Evolutionary conservation across 495 filamentous ascomycete genomes (phyloP), one percentile per base, ranked within the genome.

Genomic region (Schizothecium vesticola): DNA sequence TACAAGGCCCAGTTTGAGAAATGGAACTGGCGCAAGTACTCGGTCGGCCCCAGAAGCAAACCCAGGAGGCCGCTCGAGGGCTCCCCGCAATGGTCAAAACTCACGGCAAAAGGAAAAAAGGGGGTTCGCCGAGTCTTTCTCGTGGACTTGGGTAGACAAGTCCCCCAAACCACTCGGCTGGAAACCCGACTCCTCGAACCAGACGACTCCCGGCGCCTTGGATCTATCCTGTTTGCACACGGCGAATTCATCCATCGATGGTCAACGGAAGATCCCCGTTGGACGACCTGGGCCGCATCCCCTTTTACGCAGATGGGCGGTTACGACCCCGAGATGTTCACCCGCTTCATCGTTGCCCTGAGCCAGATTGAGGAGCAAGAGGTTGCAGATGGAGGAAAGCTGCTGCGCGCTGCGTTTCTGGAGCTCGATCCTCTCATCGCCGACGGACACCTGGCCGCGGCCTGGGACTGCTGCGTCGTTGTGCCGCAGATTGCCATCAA

Each of bases 1-100:
- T 72, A 69, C 67, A 72, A 72, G 21, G 67, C 70, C 16, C 70
- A 72, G 61, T 72, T 72, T 31, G 51, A 61, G 12, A 65, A 60
- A 43, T 72, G 70, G 70, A 59, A 66, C 33, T 72, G 70, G 70
- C 67, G 69, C 51, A 72, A 72, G 28, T 72, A 72, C 60, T 13
- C 24, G 3, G 68, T 66, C 9, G n/a, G 55, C 33, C 61, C 51
- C 22, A 24, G 21, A 11, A 29, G 23, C 57, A 19, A 24, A 25
- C n/a, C 31, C 12, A 22, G 19, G 21, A 9, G 3, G 9, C 25
- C 13, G 0, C n/a, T 8, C 24, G 26, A 23, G 29, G 23, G 43
- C 43, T n/a, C 43, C 43, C 43, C 43, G 6, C 7, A 16, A 16
- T 51, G 43, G 43, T 51, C 43, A n/a, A 51, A 51, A n/a, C 16